phyloP scores from a whole-genome alignment of 805 yeast species.

The Torulaspora gathmanii region DNA sequence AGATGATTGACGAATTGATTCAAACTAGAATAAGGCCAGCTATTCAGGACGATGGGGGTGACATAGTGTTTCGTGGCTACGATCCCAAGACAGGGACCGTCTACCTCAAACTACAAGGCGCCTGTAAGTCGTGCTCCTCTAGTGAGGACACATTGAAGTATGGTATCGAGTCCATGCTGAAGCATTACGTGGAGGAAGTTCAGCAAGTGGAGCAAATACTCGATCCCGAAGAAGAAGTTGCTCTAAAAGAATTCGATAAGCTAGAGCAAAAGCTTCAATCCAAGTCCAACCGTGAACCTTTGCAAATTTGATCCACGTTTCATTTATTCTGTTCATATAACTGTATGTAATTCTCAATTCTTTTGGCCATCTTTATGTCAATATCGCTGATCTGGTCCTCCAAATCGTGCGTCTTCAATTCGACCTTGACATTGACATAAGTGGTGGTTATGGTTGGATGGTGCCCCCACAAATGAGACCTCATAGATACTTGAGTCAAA shows the following conservation, averaged over 20 bases:
- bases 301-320: neutral
- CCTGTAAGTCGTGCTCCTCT: constrained; percentile 89
- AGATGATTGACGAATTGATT: constrained; percentile 86
- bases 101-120: constrained; percentile 84
- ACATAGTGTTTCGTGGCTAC: constrained; percentile 81
- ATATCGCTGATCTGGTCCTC: constrained; percentile 42
- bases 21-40: constrained; percentile 97
- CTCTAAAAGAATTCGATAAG: constrained; percentile 78
- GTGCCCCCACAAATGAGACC: constrained; percentile 56
- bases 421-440: constrained; percentile 53
- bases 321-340: constrained; percentile 1
- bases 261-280: constrained; percentile 55
- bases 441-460: constrained; percentile 67
- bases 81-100: constrained; percentile 85
- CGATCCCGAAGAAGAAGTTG: constrained; percentile 71
- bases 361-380: constrained; percentile 55
- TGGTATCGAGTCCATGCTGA: constrained; percentile 96
- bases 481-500: constrained; percentile 51
- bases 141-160: constrained; percentile 88
- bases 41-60: constrained; percentile 98
- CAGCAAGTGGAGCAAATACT: constrained; percentile 80
- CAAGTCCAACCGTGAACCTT: neutral
- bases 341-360: constrained; percentile 39
- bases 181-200: constrained; percentile 95
- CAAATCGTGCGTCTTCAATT: constrained; percentile 62